A percentile compares a stretch with the other conserved stretches of the same genome.
Evolutionary conservation across 129 eudicot genomes (phyloP).

Genomic region (Ambrosia trifida): DNA sequence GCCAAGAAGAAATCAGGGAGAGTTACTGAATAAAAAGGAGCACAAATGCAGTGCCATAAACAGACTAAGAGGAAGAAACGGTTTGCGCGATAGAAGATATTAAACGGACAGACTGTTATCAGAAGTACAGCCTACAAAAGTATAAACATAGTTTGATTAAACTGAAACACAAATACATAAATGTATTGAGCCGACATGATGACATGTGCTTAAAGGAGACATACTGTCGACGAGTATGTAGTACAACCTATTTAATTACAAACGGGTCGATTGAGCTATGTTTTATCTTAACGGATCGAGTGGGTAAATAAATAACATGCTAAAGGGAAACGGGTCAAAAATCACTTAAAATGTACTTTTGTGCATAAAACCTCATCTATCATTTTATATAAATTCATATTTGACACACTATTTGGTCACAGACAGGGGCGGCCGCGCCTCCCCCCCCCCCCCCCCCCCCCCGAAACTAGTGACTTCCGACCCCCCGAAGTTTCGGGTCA

Average conservation of each 20-base stretch:
- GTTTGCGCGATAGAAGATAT: constrained; percentile 59
- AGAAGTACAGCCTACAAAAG: constrained; percentile 45
- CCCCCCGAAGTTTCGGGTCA: too few species aligned
- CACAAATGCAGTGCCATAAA: constrained; percentile 17
- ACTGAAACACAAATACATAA: neutral
- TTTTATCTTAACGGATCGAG: neutral
- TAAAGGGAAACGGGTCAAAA: neutral
- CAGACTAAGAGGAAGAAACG: constrained; percentile 53
- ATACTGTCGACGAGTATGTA: neutral
- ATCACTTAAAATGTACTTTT: neutral
- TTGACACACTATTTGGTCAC: neutral
- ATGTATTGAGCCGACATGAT: neutral
- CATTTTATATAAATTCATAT: neutral
- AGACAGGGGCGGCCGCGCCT: too few species aligned
- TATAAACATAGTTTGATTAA: neutral
- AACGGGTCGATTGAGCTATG: neutral
- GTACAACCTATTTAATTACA: neutral
- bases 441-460: too few species aligned
- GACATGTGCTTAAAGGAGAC: neutral
- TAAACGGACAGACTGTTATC: constrained; percentile 60
- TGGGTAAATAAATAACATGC: neutral
- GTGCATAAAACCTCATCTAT: neutral
- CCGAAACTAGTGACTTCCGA: too few species aligned
- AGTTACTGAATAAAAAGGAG: constrained; percentile 10
- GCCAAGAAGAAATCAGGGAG: constrained; percentile 73